phyloP scores from a whole-genome alignment of 495 filamentous ascomycete species.

The Daldinia vernicosa region DNA sequence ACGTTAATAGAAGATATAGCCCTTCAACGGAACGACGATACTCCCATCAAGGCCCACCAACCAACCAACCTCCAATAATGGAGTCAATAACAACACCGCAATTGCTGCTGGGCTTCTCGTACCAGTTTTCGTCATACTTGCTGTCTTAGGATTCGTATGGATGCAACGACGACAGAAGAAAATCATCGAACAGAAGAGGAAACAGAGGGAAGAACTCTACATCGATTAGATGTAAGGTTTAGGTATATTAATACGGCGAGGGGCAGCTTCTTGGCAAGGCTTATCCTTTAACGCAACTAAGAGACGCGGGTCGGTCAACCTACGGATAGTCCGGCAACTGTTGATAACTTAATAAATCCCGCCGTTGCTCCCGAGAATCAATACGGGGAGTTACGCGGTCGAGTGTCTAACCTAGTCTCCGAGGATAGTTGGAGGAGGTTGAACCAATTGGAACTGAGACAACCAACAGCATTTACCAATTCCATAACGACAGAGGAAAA shows the following conservation, averaged over 20 bases:
- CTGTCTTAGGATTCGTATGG: constrained; percentile 38
- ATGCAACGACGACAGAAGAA: constrained; percentile 39
- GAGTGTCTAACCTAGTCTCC: no score
- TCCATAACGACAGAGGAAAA: not conserved
- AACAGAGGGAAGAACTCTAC: constrained; percentile 39
- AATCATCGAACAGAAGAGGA: constrained; percentile 30
- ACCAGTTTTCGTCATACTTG: constrained; percentile 37
- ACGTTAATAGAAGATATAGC: constrained; percentile 21
- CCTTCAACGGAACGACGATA: constrained; percentile 22
- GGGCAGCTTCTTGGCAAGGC: not conserved
- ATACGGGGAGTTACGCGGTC: no score
- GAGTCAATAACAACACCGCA: constrained; percentile 39
- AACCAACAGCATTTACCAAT: not conserved
- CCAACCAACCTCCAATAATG: constrained; percentile 15
- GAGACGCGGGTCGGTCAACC: not conserved
- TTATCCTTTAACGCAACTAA: not conserved
- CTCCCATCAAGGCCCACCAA: constrained; percentile 33
- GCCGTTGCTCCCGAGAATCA: no score
- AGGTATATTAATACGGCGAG: no score
- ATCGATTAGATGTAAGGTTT: constrained; percentile 30
- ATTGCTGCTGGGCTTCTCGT: constrained; percentile 43
- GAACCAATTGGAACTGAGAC: no score
- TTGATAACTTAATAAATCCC: not conserved
- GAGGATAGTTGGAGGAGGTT: no score
- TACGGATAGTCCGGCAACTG: not conserved